These are phyloP conservation scores for Oryza nivara DNA, from an alignment of 176 grass and related monocot genomes.

Conservation along the genomic window DNA sequence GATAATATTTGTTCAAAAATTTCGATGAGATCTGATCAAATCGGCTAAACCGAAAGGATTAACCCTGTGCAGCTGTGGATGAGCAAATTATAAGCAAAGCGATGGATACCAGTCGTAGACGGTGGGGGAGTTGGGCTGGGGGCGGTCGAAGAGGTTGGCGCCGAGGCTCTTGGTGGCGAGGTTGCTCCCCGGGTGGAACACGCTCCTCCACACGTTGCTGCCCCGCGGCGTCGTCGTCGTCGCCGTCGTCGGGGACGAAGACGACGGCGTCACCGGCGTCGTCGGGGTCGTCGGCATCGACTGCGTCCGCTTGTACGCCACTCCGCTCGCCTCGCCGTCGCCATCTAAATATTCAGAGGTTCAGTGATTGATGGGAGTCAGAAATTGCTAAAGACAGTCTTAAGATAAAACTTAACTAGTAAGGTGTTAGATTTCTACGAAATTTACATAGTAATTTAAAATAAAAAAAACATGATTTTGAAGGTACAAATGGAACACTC, in stretches of 20 bases:
- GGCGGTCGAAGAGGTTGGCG: conserved; percentile 83
- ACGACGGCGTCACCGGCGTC: conserved; percentile 68
- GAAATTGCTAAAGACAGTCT: no score
- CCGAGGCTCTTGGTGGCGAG: conserved; percentile 74
- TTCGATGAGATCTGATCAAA: no score
- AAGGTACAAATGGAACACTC: no score
- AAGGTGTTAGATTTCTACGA: no score
- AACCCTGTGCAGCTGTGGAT: no score
- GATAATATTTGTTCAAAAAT: no score
- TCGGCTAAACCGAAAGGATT: no score
- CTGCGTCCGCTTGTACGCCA: conserved; percentile 43
- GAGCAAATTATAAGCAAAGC: no score
- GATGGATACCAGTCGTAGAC: conserved; percentile 87
- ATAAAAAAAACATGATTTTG: no score
- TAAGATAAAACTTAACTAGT: no score
- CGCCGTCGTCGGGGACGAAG: background rate
- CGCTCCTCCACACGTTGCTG: conserved; percentile 89
- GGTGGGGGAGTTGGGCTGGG: conserved; percentile 83
- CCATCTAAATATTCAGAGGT: background rate
- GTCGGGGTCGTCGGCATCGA: conserved; percentile 75
- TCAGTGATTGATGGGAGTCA: no score
- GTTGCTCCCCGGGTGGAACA: conserved; percentile 97
- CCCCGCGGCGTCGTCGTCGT: conserved; percentile 38
- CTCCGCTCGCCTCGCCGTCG: conserved; percentile 18
- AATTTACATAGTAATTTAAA: no score